Percentiles rank a stretch among this genome's conserved stretches.
These are phyloP conservation scores for Fallopia convolvulus DNA, from an alignment of 148 eudicot species.

Conservation along the genomic window DNA sequence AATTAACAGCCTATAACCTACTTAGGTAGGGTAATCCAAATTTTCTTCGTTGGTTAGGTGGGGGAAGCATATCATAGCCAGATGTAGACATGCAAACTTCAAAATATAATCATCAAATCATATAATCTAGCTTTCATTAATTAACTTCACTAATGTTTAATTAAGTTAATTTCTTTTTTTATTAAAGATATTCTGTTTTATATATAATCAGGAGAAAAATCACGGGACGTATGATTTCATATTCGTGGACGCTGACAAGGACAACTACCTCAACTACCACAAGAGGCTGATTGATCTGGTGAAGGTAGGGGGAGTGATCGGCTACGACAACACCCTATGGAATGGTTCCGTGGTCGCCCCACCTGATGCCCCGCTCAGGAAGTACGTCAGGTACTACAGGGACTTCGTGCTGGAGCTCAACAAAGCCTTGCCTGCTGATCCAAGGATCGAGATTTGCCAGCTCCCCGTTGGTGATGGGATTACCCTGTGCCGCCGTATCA, in stretches of 20 bases:
- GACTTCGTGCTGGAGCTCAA: conserved; percentile 15
- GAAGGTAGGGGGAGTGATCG: conserved; percentile 29
- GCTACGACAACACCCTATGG: conserved; percentile 37
- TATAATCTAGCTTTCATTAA: no score
- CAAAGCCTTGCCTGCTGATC: conserved; percentile 18
- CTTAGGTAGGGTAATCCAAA: not conserved
- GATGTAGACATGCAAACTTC: no score
- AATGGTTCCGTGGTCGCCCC: conserved; percentile 20
- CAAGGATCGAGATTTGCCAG: conserved; percentile 22
- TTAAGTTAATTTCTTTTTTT: no score
- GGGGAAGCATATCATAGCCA: not conserved
- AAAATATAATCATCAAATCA: no score
- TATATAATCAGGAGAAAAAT: conserved; percentile 19
- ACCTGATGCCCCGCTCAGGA: conserved; percentile 14
- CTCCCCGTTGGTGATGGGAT: conserved; percentile 32
- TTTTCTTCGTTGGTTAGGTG: not conserved
- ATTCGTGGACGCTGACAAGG: conserved; percentile 33
- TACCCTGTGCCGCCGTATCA: conserved; percentile 31
- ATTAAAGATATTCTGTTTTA: no score
- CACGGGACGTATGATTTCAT: conserved; percentile 23
- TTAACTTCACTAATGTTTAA: no score
- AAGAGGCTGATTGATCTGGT: conserved; percentile 22
- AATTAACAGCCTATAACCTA: not conserved
- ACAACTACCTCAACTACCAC: conserved; percentile 28
- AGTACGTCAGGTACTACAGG: conserved; percentile 1